Percentiles rank a stretch among this genome's conserved stretches.
These are phyloP conservation scores for Barnettozyma pratensis DNA, from an alignment of 805 yeast species.

Conservation along the genomic window DNA sequence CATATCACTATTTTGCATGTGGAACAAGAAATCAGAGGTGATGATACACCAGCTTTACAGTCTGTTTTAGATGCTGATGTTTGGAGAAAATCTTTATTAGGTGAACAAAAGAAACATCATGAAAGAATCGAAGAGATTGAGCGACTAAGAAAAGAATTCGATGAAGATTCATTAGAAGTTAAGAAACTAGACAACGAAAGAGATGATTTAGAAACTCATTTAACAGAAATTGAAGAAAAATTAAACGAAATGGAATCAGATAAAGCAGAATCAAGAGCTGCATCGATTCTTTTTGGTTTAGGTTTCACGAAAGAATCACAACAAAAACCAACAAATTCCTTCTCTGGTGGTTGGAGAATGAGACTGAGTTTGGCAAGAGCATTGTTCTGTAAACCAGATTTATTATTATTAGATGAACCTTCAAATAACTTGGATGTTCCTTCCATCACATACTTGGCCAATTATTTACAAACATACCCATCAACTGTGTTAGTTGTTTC, in stretches of 20 bases:
- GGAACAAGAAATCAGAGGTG: constrained; percentile 95
- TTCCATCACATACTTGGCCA: constrained; percentile 88
- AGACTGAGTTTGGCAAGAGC: constrained; percentile 98
- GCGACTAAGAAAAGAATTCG: constrained; percentile 60
- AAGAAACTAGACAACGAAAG: constrained; percentile 85
- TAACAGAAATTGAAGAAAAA: constrained; percentile 77
- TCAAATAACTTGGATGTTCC: constrained; percentile 99
- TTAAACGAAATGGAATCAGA: constrained; percentile 92
- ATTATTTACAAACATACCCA: constrained; percentile 84
- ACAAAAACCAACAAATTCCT: constrained; percentile 74
- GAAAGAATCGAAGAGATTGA: constrained; percentile 77
- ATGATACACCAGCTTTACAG: constrained; percentile 84
- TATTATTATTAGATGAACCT: constrained; percentile 93
- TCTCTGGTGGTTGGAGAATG: constrained; percentile 99
- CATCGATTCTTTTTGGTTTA: constrained; percentile 84
- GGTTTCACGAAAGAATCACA: constrained; percentile 93
- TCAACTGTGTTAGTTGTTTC: constrained; percentile 94
- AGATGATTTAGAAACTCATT: constrained; percentile 73
- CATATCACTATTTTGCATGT: constrained; percentile 95
- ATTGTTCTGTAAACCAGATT: constrained; percentile 92
- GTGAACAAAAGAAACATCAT: constrained; percentile 69
- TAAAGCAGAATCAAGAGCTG: constrained; percentile 96
- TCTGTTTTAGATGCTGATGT: constrained; percentile 99
- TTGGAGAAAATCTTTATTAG: constrained; percentile 87
- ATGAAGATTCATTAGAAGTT: constrained; percentile 67